Evolutionary conservation across 139 green algal species (phyloP).

Genomic region (Chlamydomonas incerta): DNA sequence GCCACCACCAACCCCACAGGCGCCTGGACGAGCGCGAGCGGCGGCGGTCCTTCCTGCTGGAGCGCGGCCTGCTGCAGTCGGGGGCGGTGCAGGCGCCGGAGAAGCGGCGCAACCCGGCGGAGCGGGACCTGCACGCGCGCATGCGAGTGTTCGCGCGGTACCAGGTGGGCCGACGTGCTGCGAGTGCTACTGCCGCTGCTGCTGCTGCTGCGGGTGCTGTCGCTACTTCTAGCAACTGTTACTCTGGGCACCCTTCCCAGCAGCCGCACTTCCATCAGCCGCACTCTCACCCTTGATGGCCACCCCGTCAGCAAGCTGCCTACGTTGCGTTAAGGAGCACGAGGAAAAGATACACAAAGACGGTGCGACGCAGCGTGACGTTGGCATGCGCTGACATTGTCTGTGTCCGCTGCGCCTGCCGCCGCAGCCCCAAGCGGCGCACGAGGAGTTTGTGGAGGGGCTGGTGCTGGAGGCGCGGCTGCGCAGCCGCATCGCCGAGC

Average conservation of each 20-base stretch:
- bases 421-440: constrained; percentile 54
- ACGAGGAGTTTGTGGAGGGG: constrained; percentile 88
- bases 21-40: constrained; percentile 76
- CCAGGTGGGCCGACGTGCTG: background rate
- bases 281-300: too few relatives aligned
- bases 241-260: too few relatives aligned
- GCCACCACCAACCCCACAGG: too few relatives aligned
- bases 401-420: background rate
- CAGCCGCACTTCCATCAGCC: too few relatives aligned
- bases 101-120: constrained; percentile 63
- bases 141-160: constrained; percentile 90
- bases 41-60: constrained; percentile 80
- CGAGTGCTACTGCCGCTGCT: too few relatives aligned
- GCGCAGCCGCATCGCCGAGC: constrained; percentile 78
- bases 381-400: too few relatives aligned
- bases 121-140: constrained; percentile 77
- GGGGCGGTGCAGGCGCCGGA: constrained; percentile 68
- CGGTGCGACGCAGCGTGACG: too few relatives aligned
- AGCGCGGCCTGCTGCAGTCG: constrained; percentile 67
- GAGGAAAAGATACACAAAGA: too few relatives aligned
- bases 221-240: too few relatives aligned
- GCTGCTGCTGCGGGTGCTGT: too few relatives aligned
- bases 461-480: constrained; percentile 86
- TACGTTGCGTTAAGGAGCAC: too few relatives aligned
- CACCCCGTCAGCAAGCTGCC: too few relatives aligned